Evolutionary conservation across 768 basidiomycete genomes (phyloP), one percentile per base, ranked within the genome.

Genomic region (Mrakia blollopis): DNA sequence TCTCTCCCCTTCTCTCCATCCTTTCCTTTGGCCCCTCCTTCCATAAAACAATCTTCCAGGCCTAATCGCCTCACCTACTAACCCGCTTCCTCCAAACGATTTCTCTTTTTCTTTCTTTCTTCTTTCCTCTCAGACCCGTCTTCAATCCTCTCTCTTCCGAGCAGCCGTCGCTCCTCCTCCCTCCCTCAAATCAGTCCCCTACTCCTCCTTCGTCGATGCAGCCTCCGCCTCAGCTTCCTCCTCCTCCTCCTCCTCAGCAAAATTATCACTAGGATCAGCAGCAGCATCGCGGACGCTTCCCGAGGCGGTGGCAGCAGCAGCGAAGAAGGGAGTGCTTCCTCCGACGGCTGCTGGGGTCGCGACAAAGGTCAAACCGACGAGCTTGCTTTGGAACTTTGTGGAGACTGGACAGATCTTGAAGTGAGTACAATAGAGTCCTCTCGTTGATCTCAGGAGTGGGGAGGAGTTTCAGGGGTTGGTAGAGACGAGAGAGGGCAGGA

Each of bases 331-430:
- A 39, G 65, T 68, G 23, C 35, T 39, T 2, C 65, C 65, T 16
- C 37, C 65, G 39, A 39, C 65, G 21, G 65, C 39, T 9, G 65
- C 65, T 25, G 35, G 65, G 8, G 65, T 68, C 65, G 71, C 72
- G 23, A 63, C 76, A 8, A 72, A 70, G n/a, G 62, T 44, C 72
- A 84, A 61, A 80, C 52, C 80, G 85, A 28, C 89, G 90, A 8
- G 54, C 65, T 83, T 96, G 3, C 84, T 98, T 16, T 96, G 90
- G 87, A 90, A 97, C 81, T 98, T 99, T 82, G 92, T 96, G 0
- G 96, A 99, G 85, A 98, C 96, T 0, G 90, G 89, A 0, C 89
- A 92, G 80, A 92, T 98, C 77, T 87, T 98, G 63, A 88, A 91
- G 95, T 94, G 79, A 80, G 88, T 80, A 47, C 77, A 41, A 69